Percentiles rank a stretch among this genome's conserved stretches.
These are phyloP conservation scores for Clarireedia homoeocarpa DNA, from an alignment of 2,329 filamentous ascomycete genomes.

Conservation along the genomic window DNA sequence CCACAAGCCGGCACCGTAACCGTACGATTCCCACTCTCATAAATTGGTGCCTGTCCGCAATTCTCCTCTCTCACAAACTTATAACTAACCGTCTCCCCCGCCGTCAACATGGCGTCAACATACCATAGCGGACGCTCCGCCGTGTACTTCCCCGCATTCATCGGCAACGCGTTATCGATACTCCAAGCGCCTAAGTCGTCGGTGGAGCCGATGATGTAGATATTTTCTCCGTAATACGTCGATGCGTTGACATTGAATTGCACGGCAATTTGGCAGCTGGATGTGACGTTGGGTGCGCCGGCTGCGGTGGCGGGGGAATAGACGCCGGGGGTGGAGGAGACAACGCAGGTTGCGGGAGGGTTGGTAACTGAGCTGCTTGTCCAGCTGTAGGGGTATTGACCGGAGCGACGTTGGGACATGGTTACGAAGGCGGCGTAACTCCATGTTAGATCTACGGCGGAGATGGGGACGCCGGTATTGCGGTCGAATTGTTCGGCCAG, in stretches of 20 bases:
- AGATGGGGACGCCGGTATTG: constrained; percentile 44
- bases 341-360: constrained; percentile 41
- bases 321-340: constrained; percentile 38
- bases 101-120: constrained; percentile 33
- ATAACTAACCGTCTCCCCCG: constrained; percentile 37
- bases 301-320: constrained; percentile 44
- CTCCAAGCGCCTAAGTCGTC: constrained; percentile 38
- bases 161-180: constrained; percentile 24
- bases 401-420: constrained; percentile 46
- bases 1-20: constrained; percentile 34
- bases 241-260: constrained; percentile 39
- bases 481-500: constrained; percentile 60
- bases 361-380: constrained; percentile 36
- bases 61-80: constrained; percentile 39
- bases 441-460: constrained; percentile 64
- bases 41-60: constrained; percentile 35
- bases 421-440: constrained; percentile 64
- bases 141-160: constrained; percentile 37
- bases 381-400: constrained; percentile 49
- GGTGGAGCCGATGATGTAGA: constrained; percentile 38
- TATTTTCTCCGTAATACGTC: constrained; percentile 40
- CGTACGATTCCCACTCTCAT: constrained; percentile 37
- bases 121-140: constrained; percentile 37
- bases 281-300: constrained; percentile 28
- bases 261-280: constrained; percentile 29